Base-by-base conservation (phyloP, 352 stramenopile species). In the Peronosclerospora sorghi region DNA sequence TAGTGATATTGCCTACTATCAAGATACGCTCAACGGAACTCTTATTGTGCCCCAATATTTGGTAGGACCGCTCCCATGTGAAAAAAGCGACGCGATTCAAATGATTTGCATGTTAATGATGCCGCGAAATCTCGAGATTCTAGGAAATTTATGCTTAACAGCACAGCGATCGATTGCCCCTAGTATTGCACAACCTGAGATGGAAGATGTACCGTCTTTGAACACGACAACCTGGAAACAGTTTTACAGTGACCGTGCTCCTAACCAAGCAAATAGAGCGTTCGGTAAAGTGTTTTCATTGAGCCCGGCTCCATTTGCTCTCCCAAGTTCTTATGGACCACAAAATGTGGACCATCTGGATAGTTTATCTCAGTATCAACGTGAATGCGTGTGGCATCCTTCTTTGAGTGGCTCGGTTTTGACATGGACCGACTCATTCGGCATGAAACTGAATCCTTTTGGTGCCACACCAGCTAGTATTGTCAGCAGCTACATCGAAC, bases 61-160 rank as follows among this genome's bases (percentile, higher is more conserved):
- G 4, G 48, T 58, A 4, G 61, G 46, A 10, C 57, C 62, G 0
- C 52, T 83, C 6, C 65, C 68, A 6, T 35, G 20, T 7, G 20
- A 49, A 9, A 41, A 40, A 14, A 3, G 14, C 0, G 51, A 66
- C 4, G 63, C 57, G 0, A 40, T 69, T 10, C 45, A 64, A 32
- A 38, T 70, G 4, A 48, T 83, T 10, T 77, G 77, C 32, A 72
- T 73, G 29, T 20, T 79, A 3, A 39, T 51, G 0, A 55, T 73
- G 30, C 68, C 71, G 0, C 41, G 41, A 5, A 46, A 74, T 18
- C 21, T 83, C 7, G 54, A 65, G 9, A 42, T 69, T 20, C 29
- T 73, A 7, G 63, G 45, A 0, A 57, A 61, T 8, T 45, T 83
- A n/a, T 76, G 56, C 18, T 13, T 65, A 0, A 41, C 18, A 4